Base-by-base conservation (phyloP, 73 alveolate species). In the Paramecium sexaurelia region DNA sequence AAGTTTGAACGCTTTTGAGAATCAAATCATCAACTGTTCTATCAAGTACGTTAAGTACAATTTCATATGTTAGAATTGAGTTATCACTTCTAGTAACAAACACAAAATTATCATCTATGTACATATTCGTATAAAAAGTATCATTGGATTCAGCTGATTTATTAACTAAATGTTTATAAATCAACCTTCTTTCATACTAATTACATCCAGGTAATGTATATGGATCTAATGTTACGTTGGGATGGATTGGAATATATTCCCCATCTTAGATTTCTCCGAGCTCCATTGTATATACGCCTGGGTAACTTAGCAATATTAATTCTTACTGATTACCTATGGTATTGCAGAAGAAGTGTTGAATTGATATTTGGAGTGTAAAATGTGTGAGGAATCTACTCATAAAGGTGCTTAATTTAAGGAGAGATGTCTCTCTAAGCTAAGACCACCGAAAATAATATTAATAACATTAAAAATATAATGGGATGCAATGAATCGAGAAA, bases 401-500 rank as follows among this genome's bases (percentile, higher is more conserved):
- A 61, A 8, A 61, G 19, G 13, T 26, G 83, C 45, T 27, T 61
- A 13, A 3, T 29, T 7, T 0, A 2, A 26, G 83, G 83, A 61
- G 83, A 8, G 20, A 61, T 11, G 43, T 3, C 3, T 29, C 83
- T 61, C 6, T 61, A 15, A 26, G 67, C n/a, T 6, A 61, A 26
- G 47, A 26, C 83, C 43, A 61, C 47, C 39, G 9, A 29, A 13
- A 61, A n/a, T 61, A 61, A 29, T 61, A 61, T 26, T 29, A 61
- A 61, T 61, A 61, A 32, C 83, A 61, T 61, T 22, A 29, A 61
- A n/a, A 51, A 51, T 51, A 61, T 61, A 71, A 71, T 71, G 86
- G 86, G 86, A 37, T 71, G 86, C 86, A 71, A 71, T 37, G 86
- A 71, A 71, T 71, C 86, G 35, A n/a, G 86, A 7, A 71, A 71